Conservation (phyloP, 805 yeast genomes). For the Cyberlindnera meyerae region DNA sequence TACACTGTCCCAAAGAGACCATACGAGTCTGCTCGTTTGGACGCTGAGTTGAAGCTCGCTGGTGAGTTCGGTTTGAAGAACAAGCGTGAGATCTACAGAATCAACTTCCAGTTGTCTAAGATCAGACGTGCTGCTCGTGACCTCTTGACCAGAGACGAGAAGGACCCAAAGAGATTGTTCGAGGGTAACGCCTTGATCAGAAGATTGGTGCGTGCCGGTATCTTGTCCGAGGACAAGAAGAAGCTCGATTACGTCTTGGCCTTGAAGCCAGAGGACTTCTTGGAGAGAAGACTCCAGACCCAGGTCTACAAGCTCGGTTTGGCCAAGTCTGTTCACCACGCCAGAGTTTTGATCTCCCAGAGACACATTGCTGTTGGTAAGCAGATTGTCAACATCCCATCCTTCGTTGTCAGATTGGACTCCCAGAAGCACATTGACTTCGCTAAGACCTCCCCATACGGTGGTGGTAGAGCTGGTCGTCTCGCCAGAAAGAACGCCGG, state of each 20-base stretch:
- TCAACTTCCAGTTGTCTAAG: constrained; percentile 98
- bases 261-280: constrained; percentile 96
- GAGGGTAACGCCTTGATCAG: constrained; percentile 99
- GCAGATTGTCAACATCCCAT: constrained; percentile 98
- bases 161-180: constrained; percentile 99
- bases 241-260: constrained; percentile 99
- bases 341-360: constrained; percentile 97
- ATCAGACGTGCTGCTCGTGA: constrained; percentile 99
- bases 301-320: constrained; percentile 99
- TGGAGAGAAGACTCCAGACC: constrained; percentile 99
- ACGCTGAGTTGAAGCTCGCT: constrained; percentile 97
- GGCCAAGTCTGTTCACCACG: constrained; percentile 99
- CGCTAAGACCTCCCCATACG: constrained; percentile 98
- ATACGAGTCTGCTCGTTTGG: constrained; percentile 98
- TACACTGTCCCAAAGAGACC: constrained; percentile 99
- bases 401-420: constrained; percentile 99
- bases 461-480: constrained; percentile 99
- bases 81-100: constrained; percentile 99
- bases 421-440: constrained; percentile 99
- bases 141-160: constrained; percentile 98
- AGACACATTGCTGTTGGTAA: constrained; percentile 99
- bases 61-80: constrained; percentile 99
- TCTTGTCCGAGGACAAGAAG: constrained; percentile 98
- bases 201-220: constrained; percentile 99
- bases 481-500: constrained; percentile 73